Conservation (phyloP, 1,139 yeast species). For the Geotrichum histeridarum region DNA sequence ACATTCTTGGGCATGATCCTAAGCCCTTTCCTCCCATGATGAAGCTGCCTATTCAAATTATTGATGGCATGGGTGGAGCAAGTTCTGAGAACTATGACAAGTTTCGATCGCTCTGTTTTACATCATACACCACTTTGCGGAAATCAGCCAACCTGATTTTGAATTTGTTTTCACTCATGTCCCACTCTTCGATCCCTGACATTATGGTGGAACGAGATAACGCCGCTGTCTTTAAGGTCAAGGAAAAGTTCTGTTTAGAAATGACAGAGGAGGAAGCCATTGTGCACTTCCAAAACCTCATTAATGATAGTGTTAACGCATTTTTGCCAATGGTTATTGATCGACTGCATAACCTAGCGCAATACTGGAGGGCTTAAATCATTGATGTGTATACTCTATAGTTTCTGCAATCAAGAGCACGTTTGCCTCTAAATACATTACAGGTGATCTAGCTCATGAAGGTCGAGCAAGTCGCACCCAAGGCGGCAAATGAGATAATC, state of each 20-base stretch:
- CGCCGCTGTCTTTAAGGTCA: slow-evolving; percentile 69
- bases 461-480: too few relatives aligned
- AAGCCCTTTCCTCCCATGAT: slow-evolving; percentile 97
- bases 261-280: slow-evolving; percentile 96
- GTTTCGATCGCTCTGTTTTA: slow-evolving; percentile 89
- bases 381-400: not conserved
- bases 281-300: slow-evolving; percentile 84
- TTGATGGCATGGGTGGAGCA: slow-evolving; percentile 97
- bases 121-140: slow-evolving; percentile 84
- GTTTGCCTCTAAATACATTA: too few relatives aligned
- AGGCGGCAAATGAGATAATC: too few relatives aligned
- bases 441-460: too few relatives aligned
- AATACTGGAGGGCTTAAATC: slow-evolving; percentile 86
- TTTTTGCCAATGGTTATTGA: slow-evolving; percentile 92
- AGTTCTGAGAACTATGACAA: slow-evolving; percentile 76
- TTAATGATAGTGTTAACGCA: slow-evolving; percentile 91
- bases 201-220: slow-evolving; percentile 69
- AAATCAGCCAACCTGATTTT: slow-evolving; percentile 85
- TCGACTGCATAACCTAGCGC: slow-evolving; percentile 89
- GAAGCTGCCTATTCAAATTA: slow-evolving; percentile 94
- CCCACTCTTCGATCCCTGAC: slow-evolving; percentile 88
- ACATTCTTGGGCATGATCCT: slow-evolving; percentile 92
- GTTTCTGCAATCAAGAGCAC: too few relatives aligned
- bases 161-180: slow-evolving; percentile 89
- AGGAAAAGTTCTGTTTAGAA: slow-evolving; percentile 88